Conservation (phyloP, 2,329 filamentous ascomycete species). For the Rugonectria rugulosa region DNA sequence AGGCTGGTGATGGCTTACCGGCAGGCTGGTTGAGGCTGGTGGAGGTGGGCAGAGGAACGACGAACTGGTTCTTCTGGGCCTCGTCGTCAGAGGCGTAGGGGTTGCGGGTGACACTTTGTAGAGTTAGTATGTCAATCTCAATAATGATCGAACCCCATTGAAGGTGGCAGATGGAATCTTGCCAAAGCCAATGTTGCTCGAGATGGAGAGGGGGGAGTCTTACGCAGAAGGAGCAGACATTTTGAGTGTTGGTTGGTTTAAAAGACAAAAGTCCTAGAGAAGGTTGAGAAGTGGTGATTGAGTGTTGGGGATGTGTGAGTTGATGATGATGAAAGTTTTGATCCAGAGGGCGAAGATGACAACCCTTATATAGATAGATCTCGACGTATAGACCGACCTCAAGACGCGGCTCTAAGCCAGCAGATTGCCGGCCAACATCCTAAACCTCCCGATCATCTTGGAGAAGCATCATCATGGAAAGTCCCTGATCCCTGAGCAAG, state of each 20-base stretch:
- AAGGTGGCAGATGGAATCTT: constrained; percentile 7
- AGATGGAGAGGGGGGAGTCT: constrained; percentile 15
- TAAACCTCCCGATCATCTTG: constrained; percentile 18
- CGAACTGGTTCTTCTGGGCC: constrained; percentile 35
- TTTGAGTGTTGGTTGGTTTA: constrained; percentile 30
- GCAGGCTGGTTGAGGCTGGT: constrained; percentile 47
- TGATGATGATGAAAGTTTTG: constrained; percentile 26
- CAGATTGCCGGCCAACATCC: constrained; percentile 5
- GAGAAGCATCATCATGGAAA: background rate
- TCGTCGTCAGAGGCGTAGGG: constrained; percentile 40
- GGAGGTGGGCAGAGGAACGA: constrained; percentile 41
- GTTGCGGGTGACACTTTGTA: constrained; percentile 35
- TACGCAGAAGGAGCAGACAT: constrained; percentile 40
- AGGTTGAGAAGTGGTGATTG: constrained; percentile 28
- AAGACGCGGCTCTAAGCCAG: background rate
- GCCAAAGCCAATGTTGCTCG: background rate
- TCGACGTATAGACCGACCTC: constrained; percentile 1
- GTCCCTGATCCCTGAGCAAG: constrained; percentile 17
- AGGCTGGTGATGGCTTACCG: constrained; percentile 36
- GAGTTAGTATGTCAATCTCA: constrained; percentile 18
- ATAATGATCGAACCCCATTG: constrained; percentile 1
- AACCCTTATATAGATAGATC: constrained; percentile 37
- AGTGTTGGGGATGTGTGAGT: constrained; percentile 34
- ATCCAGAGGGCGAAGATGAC: constrained; percentile 12
- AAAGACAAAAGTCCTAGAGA: constrained; percentile 25